Percentiles rank a stretch among this genome's conserved stretches.
Evolutionary conservation across 768 basidiomycete genomes (phyloP).

Genomic region (Agrocybe pediades): DNA sequence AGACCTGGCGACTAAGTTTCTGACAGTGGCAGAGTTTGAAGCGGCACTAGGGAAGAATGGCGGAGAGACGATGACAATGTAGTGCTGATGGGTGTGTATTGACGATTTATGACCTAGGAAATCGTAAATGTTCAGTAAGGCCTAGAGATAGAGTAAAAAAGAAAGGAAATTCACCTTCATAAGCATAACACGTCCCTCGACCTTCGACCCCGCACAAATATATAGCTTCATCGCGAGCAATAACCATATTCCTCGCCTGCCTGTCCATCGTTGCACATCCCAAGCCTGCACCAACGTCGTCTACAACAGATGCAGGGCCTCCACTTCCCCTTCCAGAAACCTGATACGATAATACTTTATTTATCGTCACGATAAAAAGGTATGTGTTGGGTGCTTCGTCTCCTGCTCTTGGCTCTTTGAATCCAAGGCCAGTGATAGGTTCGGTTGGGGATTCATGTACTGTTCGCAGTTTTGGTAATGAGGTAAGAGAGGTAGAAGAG

Average conservation of each 20-base stretch:
- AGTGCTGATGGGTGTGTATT: slow-evolving; percentile 77
- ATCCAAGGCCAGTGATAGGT: slow-evolving; percentile 91
- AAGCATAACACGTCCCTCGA: slow-evolving; percentile 83
- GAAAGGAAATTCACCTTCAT: slow-evolving; percentile 61
- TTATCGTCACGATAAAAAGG: slow-evolving; percentile 89
- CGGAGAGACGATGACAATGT: slow-evolving; percentile 89
- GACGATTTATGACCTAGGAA: slow-evolving; percentile 70
- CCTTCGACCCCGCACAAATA: slow-evolving; percentile 84
- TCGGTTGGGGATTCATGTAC: slow-evolving; percentile 85
- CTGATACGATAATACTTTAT: slow-evolving; percentile 75
- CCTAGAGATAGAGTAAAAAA: not conserved
- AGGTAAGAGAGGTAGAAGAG: slow-evolving; percentile 65
- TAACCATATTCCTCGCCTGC: slow-evolving; percentile 70
- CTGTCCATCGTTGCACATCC: slow-evolving; percentile 86
- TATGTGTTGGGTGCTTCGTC: slow-evolving; percentile 42
- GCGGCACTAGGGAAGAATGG: slow-evolving; percentile 70
- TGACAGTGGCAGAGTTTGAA: slow-evolving; percentile 72
- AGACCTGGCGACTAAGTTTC: slow-evolving; percentile 65
- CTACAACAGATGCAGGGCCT: slow-evolving; percentile 66
- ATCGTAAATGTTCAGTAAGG: not conserved
- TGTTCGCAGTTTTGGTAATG: slow-evolving; percentile 83
- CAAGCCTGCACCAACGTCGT: slow-evolving; percentile 84
- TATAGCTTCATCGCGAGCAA: slow-evolving; percentile 91
- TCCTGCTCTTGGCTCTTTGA: slow-evolving; percentile 62
- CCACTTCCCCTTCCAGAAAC: slow-evolving; percentile 73